Conservation (phyloP, 257 asterid genomes). For the Thymus quinquecostatus region DNA sequence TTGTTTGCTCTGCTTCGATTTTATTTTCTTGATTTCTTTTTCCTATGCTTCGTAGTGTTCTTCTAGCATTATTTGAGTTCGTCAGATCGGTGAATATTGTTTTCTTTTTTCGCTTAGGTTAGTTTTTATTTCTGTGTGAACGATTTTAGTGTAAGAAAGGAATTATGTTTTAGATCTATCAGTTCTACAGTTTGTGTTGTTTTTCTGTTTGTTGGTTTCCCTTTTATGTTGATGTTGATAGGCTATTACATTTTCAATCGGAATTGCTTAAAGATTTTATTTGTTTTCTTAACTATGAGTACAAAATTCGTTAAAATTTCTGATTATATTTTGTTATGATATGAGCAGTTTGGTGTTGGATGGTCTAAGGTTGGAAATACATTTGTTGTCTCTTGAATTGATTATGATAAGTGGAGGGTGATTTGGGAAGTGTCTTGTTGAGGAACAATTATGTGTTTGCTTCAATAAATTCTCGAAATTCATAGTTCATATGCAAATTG, state of each 20-base stretch:
- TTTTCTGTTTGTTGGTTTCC: not conserved
- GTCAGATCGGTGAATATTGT: no score
- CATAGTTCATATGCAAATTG: not conserved
- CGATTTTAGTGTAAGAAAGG: not conserved
- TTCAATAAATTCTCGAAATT: not conserved
- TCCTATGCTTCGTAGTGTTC: no score
- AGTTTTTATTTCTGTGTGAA: conserved; percentile 1
- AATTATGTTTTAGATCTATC: not conserved
- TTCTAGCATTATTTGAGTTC: no score
- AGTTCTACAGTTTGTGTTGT: not conserved
- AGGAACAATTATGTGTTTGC: not conserved
- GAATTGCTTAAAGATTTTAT: not conserved
- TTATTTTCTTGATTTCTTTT: not conserved
- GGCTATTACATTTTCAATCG: not conserved
- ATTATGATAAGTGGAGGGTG: not conserved
- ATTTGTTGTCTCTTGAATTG: not conserved
- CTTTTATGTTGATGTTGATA: not conserved
- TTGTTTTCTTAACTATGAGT: not conserved
- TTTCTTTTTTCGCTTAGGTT: not conserved
- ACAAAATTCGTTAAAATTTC: not conserved
- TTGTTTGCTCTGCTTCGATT: not conserved
- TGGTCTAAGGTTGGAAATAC: not conserved
- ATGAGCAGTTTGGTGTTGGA: not conserved
- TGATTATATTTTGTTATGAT: not conserved
- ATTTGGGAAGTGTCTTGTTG: not conserved